Evolutionary conservation across 176 grass and related monocot genomes (phyloP), one percentile per base, ranked within the genome.

Genomic region (Typha latifolia): DNA sequence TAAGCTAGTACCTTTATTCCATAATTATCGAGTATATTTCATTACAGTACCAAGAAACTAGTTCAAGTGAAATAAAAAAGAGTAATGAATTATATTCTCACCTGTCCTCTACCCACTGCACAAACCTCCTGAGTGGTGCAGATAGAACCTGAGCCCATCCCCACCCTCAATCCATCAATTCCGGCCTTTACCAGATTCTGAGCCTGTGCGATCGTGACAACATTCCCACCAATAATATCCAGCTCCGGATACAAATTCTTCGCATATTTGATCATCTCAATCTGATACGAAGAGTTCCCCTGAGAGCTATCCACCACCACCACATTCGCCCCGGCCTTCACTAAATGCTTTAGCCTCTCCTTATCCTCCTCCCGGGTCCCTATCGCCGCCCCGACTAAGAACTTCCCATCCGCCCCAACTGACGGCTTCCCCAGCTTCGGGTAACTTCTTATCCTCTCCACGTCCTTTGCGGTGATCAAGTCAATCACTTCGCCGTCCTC

Each of bases 61-160:
- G 55, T 77, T 43, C 47, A 21, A 59, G 20, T 59, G 20, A 59
- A 22, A 21, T 14, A 59, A 21, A 29, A 59, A 59, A 18, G 18
- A 19, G 10, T 9, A 21, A 14, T 19, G 3, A 19, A 19, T 59
- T 21, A 19, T 16, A 55, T 55, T 31, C 3, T 32, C 87, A 97
- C 93, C 88, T 97, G 88, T 48, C 93, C 88, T 81, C 88, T 84
- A 6, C 94, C 94, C 1, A 92, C 88, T 23, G 85, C 85, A 49
- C 88, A 92, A 69, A 97, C 88, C 75, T 92, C 85, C 62, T 97
- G 94, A 49, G 94, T 97, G 21, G 94, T 97, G 47, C 94, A 97
- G 63, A 97, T 97, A 32, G 89, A 97, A 12, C 94, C 89, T 13
- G 89, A 92, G 10, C 94, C 94, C 94, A 92, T 97, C 21, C 94